phyloP scores from a whole-genome alignment of 306 rosid genomes.

The Myrica gale region DNA sequence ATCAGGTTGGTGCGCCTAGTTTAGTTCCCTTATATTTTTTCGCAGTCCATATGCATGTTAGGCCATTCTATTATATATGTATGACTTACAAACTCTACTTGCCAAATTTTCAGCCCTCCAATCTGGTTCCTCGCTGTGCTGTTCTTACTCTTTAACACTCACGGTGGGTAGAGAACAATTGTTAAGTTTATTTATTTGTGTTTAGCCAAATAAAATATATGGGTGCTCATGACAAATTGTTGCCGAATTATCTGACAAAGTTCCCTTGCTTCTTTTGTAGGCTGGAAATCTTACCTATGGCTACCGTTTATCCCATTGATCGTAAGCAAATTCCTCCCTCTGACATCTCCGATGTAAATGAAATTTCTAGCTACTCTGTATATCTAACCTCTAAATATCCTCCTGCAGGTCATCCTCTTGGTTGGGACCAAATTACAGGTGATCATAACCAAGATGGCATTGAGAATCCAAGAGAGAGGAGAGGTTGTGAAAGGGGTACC shows the following conservation, averaged over 20 bases:
- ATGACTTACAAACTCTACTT: no score
- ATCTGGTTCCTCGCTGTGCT: constrained; percentile 80
- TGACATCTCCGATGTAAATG: no score
- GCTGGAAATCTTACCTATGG: constrained; percentile 76
- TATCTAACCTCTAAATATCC: constrained; percentile 1
- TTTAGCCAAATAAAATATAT: background rate
- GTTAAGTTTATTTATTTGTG: background rate
- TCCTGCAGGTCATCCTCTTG: constrained; percentile 54
- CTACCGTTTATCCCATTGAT: constrained; percentile 78
- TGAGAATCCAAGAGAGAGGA: constrained; percentile 66
- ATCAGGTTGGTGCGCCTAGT: constrained; percentile 56
- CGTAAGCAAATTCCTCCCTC: constrained; percentile 47
- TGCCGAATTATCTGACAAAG: background rate
- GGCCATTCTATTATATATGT: background rate
- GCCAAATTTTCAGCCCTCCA: constrained; percentile 51
- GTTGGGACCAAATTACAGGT: constrained; percentile 89
- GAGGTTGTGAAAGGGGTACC: constrained; percentile 77
- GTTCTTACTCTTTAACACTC: constrained; percentile 70
- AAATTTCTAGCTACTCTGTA: background rate
- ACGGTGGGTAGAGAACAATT: constrained; percentile 41
- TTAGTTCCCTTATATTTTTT: background rate
- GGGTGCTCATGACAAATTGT: no score
- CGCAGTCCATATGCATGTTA: background rate
- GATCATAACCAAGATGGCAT: constrained; percentile 87
- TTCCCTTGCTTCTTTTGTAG: constrained; percentile 36